Percentiles rank a stretch among this genome's conserved stretches.
Conservation (phyloP, 2,329 filamentous ascomycete genomes). For the Fusarium sp. region DNA sequence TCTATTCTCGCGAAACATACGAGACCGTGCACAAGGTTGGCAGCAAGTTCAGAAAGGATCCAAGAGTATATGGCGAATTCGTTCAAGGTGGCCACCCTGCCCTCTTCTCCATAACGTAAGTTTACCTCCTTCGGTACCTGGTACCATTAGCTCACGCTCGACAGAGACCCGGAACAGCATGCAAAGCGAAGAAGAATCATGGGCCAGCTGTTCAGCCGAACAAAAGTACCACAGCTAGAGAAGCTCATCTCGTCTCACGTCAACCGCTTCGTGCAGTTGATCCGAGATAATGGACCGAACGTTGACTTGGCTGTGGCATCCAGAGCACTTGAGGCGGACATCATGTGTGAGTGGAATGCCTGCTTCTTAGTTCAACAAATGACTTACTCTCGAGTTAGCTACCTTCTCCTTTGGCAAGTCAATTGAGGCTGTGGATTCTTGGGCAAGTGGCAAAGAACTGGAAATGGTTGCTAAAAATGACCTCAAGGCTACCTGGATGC, state of each 20-base stretch:
- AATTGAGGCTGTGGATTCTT: constrained; percentile 37
- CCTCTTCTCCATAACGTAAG: constrained; percentile 45
- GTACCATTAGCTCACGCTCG: constrained; percentile 1
- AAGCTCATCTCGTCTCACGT: constrained; percentile 40
- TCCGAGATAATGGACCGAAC: background rate
- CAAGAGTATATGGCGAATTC: constrained; percentile 44
- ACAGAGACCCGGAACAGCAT: constrained; percentile 42
- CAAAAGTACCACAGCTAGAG: constrained; percentile 43
- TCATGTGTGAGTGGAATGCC: constrained; percentile 20
- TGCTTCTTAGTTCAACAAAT: background rate
- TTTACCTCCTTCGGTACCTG: background rate
- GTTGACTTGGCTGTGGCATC: constrained; percentile 12
- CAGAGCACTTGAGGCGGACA: constrained; percentile 31
- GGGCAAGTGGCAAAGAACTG: constrained; percentile 37
- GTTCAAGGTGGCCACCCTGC: constrained; percentile 45
- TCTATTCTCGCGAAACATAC: constrained; percentile 43
- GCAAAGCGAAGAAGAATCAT: constrained; percentile 45
- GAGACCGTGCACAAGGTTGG: constrained; percentile 42
- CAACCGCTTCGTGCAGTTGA: constrained; percentile 19
- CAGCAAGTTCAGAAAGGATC: constrained; percentile 43
- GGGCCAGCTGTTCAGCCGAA: constrained; percentile 45
- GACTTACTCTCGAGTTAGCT: constrained; percentile 21
- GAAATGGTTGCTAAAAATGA: constrained; percentile 46
- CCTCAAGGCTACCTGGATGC: constrained; percentile 46
- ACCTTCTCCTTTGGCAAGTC: constrained; percentile 44